Percentiles rank a stretch among this genome's conserved stretches.
Conservation (phyloP, 2,329 filamentous ascomycete species). For the Rasamsonia emersonii region DNA sequence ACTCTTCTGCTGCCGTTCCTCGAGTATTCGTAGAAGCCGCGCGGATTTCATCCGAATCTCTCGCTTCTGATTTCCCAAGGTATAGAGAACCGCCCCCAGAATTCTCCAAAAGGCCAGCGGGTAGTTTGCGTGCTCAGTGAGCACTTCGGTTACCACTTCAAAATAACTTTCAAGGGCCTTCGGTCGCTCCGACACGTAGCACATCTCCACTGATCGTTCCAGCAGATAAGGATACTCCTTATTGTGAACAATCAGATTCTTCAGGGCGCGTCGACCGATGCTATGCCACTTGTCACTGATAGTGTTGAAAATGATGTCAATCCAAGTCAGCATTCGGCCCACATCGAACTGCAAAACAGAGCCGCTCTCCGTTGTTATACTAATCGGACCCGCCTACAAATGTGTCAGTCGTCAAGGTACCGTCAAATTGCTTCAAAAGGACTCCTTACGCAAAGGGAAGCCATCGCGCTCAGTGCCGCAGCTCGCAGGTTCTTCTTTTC, state of each 20-base stretch:
- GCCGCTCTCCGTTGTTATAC: slow-evolving; percentile 78
- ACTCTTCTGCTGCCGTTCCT: slow-evolving; percentile 72
- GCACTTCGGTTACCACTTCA: slow-evolving; percentile 77
- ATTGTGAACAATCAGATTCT: slow-evolving; percentile 85
- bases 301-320: slow-evolving; percentile 88
- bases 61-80: slow-evolving; percentile 82
- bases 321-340: slow-evolving; percentile 86
- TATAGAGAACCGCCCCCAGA: slow-evolving; percentile 80
- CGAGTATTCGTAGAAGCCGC: slow-evolving; percentile 67
- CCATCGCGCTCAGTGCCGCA: slow-evolving; percentile 91
- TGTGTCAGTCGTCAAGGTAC: slow-evolving; percentile 9
- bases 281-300: slow-evolving; percentile 85
- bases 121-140: slow-evolving; percentile 75
- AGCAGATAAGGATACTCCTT: slow-evolving; percentile 76
- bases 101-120: slow-evolving; percentile 84
- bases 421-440: no score
- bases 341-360: slow-evolving; percentile 87
- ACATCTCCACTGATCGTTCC: slow-evolving; percentile 83
- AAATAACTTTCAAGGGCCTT: slow-evolving; percentile 95
- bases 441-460: slow-evolving; percentile 78
- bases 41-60: slow-evolving; percentile 84
- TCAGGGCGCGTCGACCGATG: slow-evolving; percentile 79
- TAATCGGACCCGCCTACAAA: slow-evolving; percentile 57
- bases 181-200: slow-evolving; percentile 70
- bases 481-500: slow-evolving; percentile 89